Percentiles rank a stretch among this genome's conserved stretches.
phyloP scores from a whole-genome alignment of 352 stramenopile species.

The Globisporangium polare region DNA sequence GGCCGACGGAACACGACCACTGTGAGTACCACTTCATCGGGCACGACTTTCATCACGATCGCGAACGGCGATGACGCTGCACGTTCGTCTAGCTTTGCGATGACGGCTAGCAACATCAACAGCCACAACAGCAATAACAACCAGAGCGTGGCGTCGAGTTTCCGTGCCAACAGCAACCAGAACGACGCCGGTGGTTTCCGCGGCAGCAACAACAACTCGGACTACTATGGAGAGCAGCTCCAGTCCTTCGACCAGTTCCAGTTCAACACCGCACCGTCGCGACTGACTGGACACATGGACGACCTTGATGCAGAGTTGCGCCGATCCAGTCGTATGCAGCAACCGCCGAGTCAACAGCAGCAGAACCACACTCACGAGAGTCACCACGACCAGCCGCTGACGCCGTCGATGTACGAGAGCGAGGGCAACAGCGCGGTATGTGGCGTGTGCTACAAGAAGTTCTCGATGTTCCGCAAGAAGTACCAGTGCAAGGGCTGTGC shows the following conservation, averaged over 20 bases:
- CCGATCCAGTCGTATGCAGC: slow-evolving; percentile 11
- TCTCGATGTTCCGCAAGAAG: slow-evolving; percentile 83
- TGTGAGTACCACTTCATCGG: slow-evolving; percentile 7
- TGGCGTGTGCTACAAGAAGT: slow-evolving; percentile 84
- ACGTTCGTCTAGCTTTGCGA: neutral
- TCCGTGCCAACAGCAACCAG: slow-evolving; percentile 2
- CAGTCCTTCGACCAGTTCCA: slow-evolving; percentile 14
- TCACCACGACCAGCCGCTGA: slow-evolving; percentile 26
- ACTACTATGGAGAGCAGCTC: slow-evolving; percentile 16
- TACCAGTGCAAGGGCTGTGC: slow-evolving; percentile 85
- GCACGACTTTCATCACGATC: slow-evolving; percentile 17
- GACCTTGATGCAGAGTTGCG: slow-evolving; percentile 13
- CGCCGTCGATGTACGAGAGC: slow-evolving; percentile 34
- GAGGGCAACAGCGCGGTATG: slow-evolving; percentile 61
- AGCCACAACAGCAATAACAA: neutral
- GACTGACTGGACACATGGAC: slow-evolving; percentile 6
- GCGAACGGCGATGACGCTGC: slow-evolving; percentile 1
- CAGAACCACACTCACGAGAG: neutral
- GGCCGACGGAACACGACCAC: slow-evolving; percentile 14
- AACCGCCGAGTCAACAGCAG: slow-evolving; percentile 14
- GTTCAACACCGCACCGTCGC: slow-evolving; percentile 8
- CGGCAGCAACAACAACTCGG: slow-evolving; percentile 10
- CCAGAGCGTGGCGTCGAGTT: neutral
- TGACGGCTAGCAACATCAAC: neutral
- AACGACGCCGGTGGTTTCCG: neutral